A percentile compares a stretch with the other conserved stretches of the same genome.
phyloP scores from a whole-genome alignment of 306 rosid genomes.

The Cicer bijugum region DNA sequence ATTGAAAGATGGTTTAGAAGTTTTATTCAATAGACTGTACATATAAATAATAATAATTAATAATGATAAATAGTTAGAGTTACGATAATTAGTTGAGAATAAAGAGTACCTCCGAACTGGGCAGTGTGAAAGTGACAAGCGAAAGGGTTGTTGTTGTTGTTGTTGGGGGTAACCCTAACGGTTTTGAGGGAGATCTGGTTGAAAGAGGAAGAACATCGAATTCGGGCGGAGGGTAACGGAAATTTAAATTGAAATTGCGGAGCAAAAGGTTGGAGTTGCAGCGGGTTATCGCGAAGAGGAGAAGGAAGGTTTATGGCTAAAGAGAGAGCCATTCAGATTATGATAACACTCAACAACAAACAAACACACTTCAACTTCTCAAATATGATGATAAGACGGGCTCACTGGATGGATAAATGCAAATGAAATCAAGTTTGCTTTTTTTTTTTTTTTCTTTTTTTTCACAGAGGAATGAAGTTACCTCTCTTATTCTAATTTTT shows the following conservation, averaged over 20 bases:
- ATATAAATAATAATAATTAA: no score
- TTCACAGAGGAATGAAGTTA: no score
- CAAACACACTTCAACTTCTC: not conserved
- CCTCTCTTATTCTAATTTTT: no score
- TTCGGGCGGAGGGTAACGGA: conserved; percentile 2
- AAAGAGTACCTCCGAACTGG: conserved; percentile 40
- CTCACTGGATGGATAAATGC: no score
- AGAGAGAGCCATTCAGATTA: conserved; percentile 40
- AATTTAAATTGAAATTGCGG: conserved; percentile 32
- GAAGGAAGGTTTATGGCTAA: conserved; percentile 19
- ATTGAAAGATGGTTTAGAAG: no score
- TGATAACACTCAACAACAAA: not conserved
- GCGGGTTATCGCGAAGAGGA: not conserved
- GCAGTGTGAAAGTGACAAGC: conserved; percentile 33
- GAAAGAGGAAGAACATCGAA: conserved; percentile 42
- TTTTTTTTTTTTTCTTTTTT: no score
- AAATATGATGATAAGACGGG: no score
- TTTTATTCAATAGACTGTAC: no score
- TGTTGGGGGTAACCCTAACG: not conserved
- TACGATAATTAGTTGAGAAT: not conserved
- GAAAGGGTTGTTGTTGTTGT: not conserved
- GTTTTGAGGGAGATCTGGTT: conserved; percentile 30
- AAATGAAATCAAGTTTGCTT: no score
- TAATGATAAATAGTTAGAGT: not conserved
- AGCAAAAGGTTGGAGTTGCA: not conserved